Evolutionary conservation across 805 yeast genomes (phyloP).

Genomic region (Brettanomyces bruxellensis): DNA sequence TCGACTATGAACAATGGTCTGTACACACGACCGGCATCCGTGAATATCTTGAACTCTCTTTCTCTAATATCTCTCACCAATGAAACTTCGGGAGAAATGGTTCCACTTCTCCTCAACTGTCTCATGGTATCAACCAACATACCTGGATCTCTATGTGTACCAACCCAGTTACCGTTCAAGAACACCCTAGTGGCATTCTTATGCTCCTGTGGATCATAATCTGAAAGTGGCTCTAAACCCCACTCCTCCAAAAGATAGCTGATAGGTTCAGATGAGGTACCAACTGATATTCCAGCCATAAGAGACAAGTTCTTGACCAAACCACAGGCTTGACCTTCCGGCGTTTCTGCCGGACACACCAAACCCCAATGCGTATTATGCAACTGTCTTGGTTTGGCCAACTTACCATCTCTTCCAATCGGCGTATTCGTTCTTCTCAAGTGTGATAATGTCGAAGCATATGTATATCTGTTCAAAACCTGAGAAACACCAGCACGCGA

Average conservation of each 20-base stretch:
- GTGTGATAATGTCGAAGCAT: slow-evolving; percentile 97
- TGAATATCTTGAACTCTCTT: slow-evolving; percentile 89
- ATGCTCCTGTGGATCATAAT: slow-evolving; percentile 85
- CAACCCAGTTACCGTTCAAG: slow-evolving; percentile 99
- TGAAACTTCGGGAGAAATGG: slow-evolving; percentile 91
- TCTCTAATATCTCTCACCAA: slow-evolving; percentile 96
- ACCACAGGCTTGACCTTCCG: slow-evolving; percentile 99
- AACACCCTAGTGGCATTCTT: slow-evolving; percentile 90
- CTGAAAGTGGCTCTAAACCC: slow-evolving; percentile 98
- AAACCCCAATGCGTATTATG: slow-evolving; percentile 99
- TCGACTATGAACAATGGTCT: slow-evolving; percentile 93
- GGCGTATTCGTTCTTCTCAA: slow-evolving; percentile 99
- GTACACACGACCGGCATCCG: slow-evolving; percentile 98
- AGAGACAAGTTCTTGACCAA: slow-evolving; percentile 91
- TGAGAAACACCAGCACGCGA: slow-evolving; percentile 99
- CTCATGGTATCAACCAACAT: slow-evolving; percentile 84
- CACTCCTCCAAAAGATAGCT: slow-evolving; percentile 91
- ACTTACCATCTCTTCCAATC: slow-evolving; percentile 97
- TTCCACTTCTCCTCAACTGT: slow-evolving; percentile 88
- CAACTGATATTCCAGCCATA: slow-evolving; percentile 97
- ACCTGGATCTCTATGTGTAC: slow-evolving; percentile 96
- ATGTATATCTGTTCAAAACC: slow-evolving; percentile 94
- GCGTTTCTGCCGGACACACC: slow-evolving; percentile 99
- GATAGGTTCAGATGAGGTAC: slow-evolving; percentile 94
- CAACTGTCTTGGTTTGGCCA: slow-evolving; percentile 97